These are phyloP conservation scores for Naegleria gruberi DNA, from an alignment of 208 protist genomes.

Conservation along the genomic window DNA sequence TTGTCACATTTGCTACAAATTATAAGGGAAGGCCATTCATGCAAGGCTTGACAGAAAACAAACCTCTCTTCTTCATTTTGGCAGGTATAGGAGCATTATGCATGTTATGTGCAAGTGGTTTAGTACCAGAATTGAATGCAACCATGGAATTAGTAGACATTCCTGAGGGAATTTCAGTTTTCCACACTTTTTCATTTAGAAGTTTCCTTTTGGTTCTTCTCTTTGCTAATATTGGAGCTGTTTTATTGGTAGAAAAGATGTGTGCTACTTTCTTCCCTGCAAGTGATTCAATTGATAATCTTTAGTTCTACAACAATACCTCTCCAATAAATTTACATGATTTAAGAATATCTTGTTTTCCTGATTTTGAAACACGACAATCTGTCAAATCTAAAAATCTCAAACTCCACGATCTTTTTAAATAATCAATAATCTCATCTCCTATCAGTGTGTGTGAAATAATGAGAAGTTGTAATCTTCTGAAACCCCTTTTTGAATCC, in stretches of 20 bases:
- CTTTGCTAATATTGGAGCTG: not conserved
- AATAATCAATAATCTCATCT: no score
- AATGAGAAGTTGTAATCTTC: no score
- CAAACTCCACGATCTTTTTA: no score
- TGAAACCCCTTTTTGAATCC: no score
- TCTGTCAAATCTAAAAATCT: no score
- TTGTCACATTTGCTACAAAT: constrained; percentile 93
- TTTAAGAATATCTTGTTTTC: no score
- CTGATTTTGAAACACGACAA: no score
- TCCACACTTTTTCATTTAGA: not conserved
- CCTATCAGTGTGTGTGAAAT: no score
- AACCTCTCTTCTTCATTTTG: constrained; percentile 71
- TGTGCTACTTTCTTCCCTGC: not conserved
- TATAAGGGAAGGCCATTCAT: constrained; percentile 91
- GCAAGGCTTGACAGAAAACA: constrained; percentile 77
- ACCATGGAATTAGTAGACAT: constrained; percentile 1
- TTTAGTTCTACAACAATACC: not conserved
- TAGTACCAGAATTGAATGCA: constrained; percentile 9
- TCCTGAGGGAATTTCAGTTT: not conserved
- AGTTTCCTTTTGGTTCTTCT: not conserved
- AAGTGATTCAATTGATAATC: not conserved
- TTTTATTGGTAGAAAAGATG: not conserved
- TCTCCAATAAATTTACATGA: no score
- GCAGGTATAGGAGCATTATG: constrained; percentile 43
- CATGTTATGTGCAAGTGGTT: constrained; percentile 24